A percentile compares a stretch with the other conserved stretches of the same genome.
Evolutionary conservation across 306 rosid genomes (phyloP).

Genomic region (Castanea mollissima): DNA sequence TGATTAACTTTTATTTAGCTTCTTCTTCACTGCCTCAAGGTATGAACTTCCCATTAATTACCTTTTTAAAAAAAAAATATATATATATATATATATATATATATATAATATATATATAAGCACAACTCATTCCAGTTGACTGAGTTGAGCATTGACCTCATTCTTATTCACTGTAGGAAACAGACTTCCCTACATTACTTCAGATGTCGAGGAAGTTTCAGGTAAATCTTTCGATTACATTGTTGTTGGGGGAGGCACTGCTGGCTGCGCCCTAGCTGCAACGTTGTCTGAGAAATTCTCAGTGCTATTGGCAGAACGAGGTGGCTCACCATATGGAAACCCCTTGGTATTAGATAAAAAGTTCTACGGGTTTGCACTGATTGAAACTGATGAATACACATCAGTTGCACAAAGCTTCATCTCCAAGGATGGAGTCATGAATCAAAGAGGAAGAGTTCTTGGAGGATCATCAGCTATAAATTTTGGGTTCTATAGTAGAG

Average conservation of each 20-base stretch:
- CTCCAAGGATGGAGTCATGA: constrained; percentile 57
- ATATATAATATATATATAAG: not conserved
- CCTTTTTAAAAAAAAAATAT: too few relatives aligned
- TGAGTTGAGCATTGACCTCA: constrained; percentile 7
- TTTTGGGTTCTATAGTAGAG: constrained; percentile 73
- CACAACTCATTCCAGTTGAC: not conserved
- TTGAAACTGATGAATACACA: constrained; percentile 39
- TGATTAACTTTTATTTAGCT: constrained; percentile 25
- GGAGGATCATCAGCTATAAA: constrained; percentile 82
- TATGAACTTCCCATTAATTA: constrained; percentile 6
- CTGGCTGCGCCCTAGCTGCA: constrained; percentile 74
- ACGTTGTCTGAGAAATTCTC: constrained; percentile 61
- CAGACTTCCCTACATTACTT: constrained; percentile 55
- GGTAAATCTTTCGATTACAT: constrained; percentile 69
- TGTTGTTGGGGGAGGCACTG: constrained; percentile 75
- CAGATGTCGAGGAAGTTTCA: constrained; percentile 54
- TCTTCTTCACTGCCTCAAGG: constrained; percentile 46
- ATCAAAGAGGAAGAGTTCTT: constrained; percentile 74
- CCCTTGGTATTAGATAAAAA: constrained; percentile 55
- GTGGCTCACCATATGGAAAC: constrained; percentile 61
- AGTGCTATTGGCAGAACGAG: constrained; percentile 70
- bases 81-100: too few relatives aligned
- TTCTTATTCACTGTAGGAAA: constrained; percentile 25
- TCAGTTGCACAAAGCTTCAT: constrained; percentile 73
- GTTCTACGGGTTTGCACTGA: constrained; percentile 51